Conservation (phyloP, 305 asterid species). For the Solanum hybrid region DNA sequence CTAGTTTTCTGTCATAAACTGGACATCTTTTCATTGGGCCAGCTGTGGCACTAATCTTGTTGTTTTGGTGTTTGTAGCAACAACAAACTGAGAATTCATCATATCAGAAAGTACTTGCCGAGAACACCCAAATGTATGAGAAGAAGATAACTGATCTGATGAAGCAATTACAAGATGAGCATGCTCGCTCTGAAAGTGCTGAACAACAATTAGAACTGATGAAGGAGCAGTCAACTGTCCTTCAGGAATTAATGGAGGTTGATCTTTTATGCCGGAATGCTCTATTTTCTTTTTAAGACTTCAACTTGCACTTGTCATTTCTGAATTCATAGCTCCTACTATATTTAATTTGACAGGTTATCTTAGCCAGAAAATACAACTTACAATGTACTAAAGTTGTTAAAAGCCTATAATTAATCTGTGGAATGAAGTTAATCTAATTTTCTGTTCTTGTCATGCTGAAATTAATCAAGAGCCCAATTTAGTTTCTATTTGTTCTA, state of each 20-base stretch:
- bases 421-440: neutral
- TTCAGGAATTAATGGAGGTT: conserved; percentile 52
- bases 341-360: neutral
- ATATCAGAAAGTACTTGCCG: conserved; percentile 58
- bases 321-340: neutral
- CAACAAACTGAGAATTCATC: conserved; percentile 58
- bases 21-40: neutral
- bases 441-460: neutral
- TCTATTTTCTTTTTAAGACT: neutral
- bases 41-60: conserved; percentile 23
- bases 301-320: neutral
- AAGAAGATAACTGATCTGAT: conserved; percentile 60
- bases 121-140: conserved; percentile 74
- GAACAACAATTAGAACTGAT: conserved; percentile 42
- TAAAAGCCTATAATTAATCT: neutral
- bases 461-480: neutral
- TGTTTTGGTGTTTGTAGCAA: conserved; percentile 74
- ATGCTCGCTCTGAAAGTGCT: conserved; percentile 24
- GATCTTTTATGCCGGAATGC: neutral
- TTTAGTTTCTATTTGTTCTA: neutral
- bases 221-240: conserved; percentile 45
- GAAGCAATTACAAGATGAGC: conserved; percentile 48
- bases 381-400: neutral
- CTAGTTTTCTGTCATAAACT: neutral
- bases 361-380: neutral